Percentiles rank a stretch among this genome's conserved stretches.
Evolutionary conservation across 2,329 filamentous ascomycete species (phyloP).

Genomic region (Exutisphaerella laricina): DNA sequence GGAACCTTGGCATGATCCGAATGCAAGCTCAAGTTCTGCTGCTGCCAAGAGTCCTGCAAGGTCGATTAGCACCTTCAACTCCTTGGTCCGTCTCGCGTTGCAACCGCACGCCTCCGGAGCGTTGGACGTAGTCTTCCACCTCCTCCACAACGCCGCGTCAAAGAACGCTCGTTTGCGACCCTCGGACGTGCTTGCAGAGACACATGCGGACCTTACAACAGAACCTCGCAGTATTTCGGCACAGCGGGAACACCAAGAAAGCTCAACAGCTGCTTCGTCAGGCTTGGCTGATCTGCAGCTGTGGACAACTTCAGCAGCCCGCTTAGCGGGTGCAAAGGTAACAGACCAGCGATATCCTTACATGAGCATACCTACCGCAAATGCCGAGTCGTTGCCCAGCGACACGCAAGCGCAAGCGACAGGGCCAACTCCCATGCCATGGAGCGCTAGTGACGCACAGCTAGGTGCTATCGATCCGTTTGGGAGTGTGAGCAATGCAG

Average conservation of each 20-base stretch:
- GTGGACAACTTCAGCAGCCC: neutral
- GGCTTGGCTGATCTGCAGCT: neutral
- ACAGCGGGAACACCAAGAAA: neutral
- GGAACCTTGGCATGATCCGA: conserved; percentile 60
- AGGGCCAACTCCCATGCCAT: neutral
- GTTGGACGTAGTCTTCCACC: conserved; percentile 11
- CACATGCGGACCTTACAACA: neutral
- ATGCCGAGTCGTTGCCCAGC: conserved; percentile 10
- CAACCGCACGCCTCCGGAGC: conserved; percentile 2
- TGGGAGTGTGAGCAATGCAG: neutral
- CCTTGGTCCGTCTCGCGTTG: conserved; percentile 35
- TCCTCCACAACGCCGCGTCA: conserved; percentile 19
- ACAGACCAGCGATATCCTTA: conserved; percentile 17
- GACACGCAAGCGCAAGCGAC: conserved; percentile 8
- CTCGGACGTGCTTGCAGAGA: conserved; percentile 26
- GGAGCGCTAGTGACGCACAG: neutral
- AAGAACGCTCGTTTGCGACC: conserved; percentile 17
- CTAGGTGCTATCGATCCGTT: neutral
- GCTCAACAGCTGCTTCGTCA: neutral
- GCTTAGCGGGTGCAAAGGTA: neutral
- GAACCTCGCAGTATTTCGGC: neutral
- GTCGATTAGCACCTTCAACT: conserved; percentile 50
- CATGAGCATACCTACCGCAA: conserved; percentile 23
- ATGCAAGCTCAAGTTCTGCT: conserved; percentile 7
- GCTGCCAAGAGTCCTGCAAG: conserved; percentile 36